Evolutionary conservation across 2,329 filamentous ascomycete genomes (phyloP).

Genomic region (Aspergillus sp.): DNA sequence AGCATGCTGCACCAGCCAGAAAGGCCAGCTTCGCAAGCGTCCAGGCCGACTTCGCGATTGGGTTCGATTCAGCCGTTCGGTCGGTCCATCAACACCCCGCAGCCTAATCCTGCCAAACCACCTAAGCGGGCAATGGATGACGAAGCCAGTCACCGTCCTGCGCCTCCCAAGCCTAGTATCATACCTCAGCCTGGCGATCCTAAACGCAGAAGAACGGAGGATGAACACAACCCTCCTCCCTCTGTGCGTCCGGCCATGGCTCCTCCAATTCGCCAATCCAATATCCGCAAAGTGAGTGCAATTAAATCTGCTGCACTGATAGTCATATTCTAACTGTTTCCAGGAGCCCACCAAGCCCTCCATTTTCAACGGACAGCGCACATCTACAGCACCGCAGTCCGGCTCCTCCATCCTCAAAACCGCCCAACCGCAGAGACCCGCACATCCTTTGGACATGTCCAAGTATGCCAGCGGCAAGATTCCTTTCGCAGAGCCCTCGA

Average conservation of each 20-base stretch:
- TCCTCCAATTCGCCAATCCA: slow-evolving; percentile 77
- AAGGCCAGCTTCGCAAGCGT: slow-evolving; percentile 26
- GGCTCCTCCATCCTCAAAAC: slow-evolving; percentile 32
- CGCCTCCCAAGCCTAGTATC: slow-evolving; percentile 31
- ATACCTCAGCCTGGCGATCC: slow-evolving; percentile 63
- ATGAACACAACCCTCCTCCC: slow-evolving; percentile 58
- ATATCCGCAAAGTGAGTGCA: slow-evolving; percentile 58
- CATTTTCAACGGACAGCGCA: slow-evolving; percentile 33
- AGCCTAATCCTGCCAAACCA: slow-evolving; percentile 62
- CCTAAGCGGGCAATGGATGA: slow-evolving; percentile 68
- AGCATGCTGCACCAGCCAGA: slow-evolving; percentile 23
- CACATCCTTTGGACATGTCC: slow-evolving; percentile 73
- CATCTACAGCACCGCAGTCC: slow-evolving; percentile 24
- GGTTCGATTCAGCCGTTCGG: slow-evolving; percentile 48
- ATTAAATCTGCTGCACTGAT: neutral
- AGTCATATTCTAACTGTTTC: slow-evolving; percentile 1
- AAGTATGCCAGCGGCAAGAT: slow-evolving; percentile 84
- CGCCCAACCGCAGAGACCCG: slow-evolving; percentile 53
- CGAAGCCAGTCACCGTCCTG: slow-evolving; percentile 44
- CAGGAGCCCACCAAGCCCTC: slow-evolving; percentile 33
- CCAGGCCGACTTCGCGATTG: slow-evolving; percentile 45
- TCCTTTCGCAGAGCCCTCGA: slow-evolving; percentile 70
- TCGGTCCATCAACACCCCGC: slow-evolving; percentile 56
- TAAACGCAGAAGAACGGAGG: slow-evolving; percentile 74
- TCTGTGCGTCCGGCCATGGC: slow-evolving; percentile 65